Conservation (phyloP, 306 rosid species). For the Pyrus communis region DNA sequence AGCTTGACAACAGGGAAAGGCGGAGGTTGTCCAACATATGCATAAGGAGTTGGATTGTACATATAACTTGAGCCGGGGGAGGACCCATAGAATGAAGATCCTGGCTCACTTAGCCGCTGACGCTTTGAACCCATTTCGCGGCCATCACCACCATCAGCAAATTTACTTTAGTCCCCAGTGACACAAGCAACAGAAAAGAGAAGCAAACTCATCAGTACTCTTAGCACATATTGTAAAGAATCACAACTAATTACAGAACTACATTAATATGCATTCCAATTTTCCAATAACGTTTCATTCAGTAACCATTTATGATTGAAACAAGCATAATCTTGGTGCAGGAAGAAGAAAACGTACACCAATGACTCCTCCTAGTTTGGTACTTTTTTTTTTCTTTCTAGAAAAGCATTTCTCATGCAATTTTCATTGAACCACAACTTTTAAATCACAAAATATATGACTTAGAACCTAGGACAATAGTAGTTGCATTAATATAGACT, state of each 20-base stretch:
- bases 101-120: conserved; percentile 68
- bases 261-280: background rate
- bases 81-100: conserved; percentile 72
- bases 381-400: background rate
- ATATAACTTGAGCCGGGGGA: conserved; percentile 68
- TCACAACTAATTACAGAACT: background rate
- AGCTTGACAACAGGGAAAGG: conserved; percentile 84
- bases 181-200: conserved; percentile 12
- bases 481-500: background rate
- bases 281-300: background rate
- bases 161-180: conserved; percentile 35
- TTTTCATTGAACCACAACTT: background rate
- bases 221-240: background rate
- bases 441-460: background rate
- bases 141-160: conserved; percentile 67
- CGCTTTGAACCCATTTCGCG: conserved; percentile 95
- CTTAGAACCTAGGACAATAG: background rate
- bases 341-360: background rate
- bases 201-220: conserved; percentile 14
- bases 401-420: background rate
- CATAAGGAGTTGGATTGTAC: conserved; percentile 78
- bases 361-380: background rate
- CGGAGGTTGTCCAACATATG: conserved; percentile 69
- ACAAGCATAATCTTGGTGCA: background rate
- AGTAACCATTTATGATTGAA: background rate